phyloP scores from a whole-genome alignment of 2,329 filamentous ascomycete genomes.

The Hymenoscyphus linearis region DNA sequence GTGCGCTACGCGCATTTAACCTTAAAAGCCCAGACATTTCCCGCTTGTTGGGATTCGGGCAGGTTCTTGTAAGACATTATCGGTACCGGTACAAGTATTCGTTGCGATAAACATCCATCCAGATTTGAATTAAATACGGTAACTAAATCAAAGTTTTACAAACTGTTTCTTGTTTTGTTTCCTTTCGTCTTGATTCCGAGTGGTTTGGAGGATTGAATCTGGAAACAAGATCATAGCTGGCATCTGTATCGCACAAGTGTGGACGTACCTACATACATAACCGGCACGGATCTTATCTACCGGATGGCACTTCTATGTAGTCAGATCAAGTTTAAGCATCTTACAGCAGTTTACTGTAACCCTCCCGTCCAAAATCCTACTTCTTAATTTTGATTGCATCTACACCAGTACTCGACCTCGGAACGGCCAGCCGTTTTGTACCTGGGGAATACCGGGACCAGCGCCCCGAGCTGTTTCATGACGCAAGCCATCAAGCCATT shows the following conservation, averaged over 20 bases:
- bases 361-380: background rate
- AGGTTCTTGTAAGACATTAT: too few species aligned
- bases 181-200: background rate
- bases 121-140: too few species aligned
- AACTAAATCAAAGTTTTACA: background rate
- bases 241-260: background rate
- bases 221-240: background rate
- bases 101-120: too few species aligned
- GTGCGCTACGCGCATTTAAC: background rate
- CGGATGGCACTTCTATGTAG: background rate
- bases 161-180: background rate
- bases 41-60: background rate
- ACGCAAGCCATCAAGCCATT: conserved; percentile 1
- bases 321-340: conserved; percentile 4
- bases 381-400: background rate
- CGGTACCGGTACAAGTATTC: too few species aligned
- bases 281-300: background rate
- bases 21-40: background rate
- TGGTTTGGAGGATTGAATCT: background rate
- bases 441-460: background rate
- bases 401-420: background rate
- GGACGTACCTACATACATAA: background rate
- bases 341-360: conserved; percentile 2
- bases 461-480: conserved; percentile 5
- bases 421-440: conserved; percentile 6